These are phyloP conservation scores for Bothriochloa decipiens DNA, from an alignment of 176 grass and related monocot genomes.

Conservation along the genomic window DNA sequence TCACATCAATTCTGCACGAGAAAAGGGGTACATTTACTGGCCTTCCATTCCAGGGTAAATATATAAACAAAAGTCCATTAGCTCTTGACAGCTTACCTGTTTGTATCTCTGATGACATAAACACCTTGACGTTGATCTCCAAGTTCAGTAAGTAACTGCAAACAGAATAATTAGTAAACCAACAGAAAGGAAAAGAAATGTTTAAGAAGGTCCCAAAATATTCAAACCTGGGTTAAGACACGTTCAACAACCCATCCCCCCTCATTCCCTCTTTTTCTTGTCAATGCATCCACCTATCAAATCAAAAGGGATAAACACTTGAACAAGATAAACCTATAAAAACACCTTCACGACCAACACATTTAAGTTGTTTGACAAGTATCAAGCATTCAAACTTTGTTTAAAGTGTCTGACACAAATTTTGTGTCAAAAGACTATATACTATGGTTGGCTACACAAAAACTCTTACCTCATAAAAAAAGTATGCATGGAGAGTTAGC, in stretches of 20 bases:
- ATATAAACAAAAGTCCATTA: not conserved
- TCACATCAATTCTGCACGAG: conserved; percentile 70
- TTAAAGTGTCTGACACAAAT: no score
- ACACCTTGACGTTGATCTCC: conserved; percentile 73
- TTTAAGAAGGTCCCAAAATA: no score
- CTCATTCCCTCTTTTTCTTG: conserved; percentile 78
- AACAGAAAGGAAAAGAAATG: conserved; percentile 41
- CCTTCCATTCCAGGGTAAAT: not conserved
- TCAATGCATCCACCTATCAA: conserved; percentile 74
- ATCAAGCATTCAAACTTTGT: not conserved
- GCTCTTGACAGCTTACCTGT: conserved; percentile 62
- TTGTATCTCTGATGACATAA: conserved; percentile 88
- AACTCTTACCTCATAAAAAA: no score
- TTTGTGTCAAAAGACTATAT: conserved; percentile 3
- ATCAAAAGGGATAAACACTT: conserved; percentile 29
- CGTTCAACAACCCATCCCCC: conserved; percentile 45
- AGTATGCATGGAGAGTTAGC: no score
- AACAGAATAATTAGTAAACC: conserved; percentile 39
- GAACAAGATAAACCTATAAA: not conserved
- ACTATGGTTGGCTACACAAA: not conserved
- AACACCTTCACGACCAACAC: not conserved
- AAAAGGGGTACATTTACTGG: not conserved
- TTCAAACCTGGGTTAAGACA: no score
- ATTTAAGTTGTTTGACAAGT: not conserved
- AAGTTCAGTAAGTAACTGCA: no score